Evolutionary conservation across 345 rosid species (phyloP).

Genomic region (Syzygium grande): DNA sequence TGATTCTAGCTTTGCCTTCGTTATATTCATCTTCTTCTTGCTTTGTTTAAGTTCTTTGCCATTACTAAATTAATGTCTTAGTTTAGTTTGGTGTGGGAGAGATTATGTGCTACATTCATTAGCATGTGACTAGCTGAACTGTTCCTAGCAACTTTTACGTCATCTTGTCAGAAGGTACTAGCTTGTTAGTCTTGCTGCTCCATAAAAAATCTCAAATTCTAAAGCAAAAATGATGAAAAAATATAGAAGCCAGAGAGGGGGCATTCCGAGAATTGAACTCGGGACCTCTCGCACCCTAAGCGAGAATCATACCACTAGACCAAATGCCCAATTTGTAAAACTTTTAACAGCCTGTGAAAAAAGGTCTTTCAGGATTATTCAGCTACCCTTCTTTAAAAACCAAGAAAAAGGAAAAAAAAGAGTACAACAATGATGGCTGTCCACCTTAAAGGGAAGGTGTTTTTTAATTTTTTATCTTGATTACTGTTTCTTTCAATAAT

Average conservation of each 20-base stretch:
- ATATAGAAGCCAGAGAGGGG: background rate
- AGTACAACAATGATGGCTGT: background rate
- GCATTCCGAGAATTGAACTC: slow-evolving; percentile 80
- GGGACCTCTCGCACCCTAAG: slow-evolving; percentile 94
- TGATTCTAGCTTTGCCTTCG: no score
- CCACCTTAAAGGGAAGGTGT: background rate
- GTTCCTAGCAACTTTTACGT: background rate
- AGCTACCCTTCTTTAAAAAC: background rate
- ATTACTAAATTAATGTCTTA: no score
- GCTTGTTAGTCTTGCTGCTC: background rate
- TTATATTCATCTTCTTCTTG: no score
- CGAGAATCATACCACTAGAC: slow-evolving; percentile 93
- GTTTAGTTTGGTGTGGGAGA: no score
- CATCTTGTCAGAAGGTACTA: background rate
- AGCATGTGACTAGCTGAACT: background rate
- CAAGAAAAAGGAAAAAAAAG: background rate
- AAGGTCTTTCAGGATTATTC: background rate
- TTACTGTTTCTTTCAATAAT: background rate
- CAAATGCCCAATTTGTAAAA: slow-evolving; percentile 36
- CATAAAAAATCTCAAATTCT: background rate
- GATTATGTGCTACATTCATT: background rate
- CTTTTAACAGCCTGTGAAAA: background rate
- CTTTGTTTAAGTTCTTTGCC: no score
- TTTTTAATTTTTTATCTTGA: background rate
- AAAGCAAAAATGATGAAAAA: background rate